These are phyloP conservation scores for Colletotrichum eleusines DNA, from an alignment of 2,329 filamentous ascomycete genomes.

Conservation along the genomic window DNA sequence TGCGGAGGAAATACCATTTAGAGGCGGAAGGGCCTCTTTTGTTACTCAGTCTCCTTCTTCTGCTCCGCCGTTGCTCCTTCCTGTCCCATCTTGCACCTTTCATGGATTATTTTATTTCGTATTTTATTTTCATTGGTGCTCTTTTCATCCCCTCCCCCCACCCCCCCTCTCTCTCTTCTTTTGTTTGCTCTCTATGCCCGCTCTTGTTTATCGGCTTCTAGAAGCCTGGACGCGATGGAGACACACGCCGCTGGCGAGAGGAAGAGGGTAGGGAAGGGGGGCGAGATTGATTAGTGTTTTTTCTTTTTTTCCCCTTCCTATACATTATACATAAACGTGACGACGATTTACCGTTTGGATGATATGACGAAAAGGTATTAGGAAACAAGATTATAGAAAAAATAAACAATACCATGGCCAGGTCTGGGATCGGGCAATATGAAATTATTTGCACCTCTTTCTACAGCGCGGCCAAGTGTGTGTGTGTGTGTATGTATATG, in stretches of 20 bases:
- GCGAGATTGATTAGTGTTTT: not conserved
- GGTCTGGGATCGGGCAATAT: conserved; percentile 4
- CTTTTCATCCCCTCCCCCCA: no score
- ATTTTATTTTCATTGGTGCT: not conserved
- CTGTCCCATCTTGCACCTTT: no score
- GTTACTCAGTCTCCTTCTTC: not conserved
- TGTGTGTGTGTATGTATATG: not conserved
- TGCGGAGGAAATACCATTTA: not conserved
- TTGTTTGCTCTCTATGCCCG: no score
- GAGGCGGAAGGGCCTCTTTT: not conserved
- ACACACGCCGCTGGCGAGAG: no score
- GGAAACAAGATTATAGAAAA: not conserved
- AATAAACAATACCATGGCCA: not conserved
- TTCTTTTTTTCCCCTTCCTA: not conserved
- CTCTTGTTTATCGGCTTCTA: not conserved
- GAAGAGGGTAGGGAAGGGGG: no score
- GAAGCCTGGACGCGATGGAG: no score
- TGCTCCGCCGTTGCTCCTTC: rapidly evolving
- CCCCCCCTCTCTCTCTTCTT: no score
- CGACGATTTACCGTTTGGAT: not conserved
- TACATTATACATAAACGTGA: not conserved
- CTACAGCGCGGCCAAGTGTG: no score
- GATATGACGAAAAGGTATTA: not conserved
- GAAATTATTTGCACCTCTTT: not conserved
- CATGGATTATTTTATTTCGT: no score